Conservation (phyloP, 352 stramenopile species). For the Globisporangium nodosum region DNA sequence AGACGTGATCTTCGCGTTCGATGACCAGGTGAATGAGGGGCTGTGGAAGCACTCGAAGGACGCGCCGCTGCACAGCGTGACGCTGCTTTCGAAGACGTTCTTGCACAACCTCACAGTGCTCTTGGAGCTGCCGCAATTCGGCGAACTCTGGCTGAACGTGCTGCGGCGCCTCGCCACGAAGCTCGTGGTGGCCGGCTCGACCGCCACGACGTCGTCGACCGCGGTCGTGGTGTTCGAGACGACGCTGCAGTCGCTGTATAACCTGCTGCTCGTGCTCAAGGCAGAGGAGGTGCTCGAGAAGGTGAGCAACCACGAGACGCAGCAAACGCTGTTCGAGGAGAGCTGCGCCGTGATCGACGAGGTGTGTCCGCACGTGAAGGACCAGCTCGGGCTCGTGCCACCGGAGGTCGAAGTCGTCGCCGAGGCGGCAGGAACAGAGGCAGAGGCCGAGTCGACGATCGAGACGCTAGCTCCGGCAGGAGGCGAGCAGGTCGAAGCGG, state of each 20-base stretch:
- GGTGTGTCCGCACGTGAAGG: constrained; percentile 71
- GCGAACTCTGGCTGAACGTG: constrained; percentile 72
- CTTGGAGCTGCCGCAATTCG: constrained; percentile 58
- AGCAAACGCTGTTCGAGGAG: constrained; percentile 56
- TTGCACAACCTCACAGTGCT: constrained; percentile 78
- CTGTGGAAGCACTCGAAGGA: constrained; percentile 52
- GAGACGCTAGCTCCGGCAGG: neutral
- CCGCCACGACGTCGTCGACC: constrained; percentile 23
- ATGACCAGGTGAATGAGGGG: constrained; percentile 70
- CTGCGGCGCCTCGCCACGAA: constrained; percentile 70
- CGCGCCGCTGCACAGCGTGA: constrained; percentile 74
- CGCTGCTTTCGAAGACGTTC: constrained; percentile 83
- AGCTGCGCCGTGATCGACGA: constrained; percentile 68
- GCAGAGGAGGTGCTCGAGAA: constrained; percentile 70
- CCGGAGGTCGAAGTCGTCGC: constrained; percentile 5
- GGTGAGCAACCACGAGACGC: constrained; percentile 30
- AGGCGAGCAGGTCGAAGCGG: neutral
- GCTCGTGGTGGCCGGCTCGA: constrained; percentile 28
- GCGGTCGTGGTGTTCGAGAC: constrained; percentile 77
- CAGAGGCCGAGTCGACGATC: neutral
- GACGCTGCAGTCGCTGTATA: constrained; percentile 83
- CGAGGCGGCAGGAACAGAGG: neutral
- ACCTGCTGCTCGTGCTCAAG: constrained; percentile 78
- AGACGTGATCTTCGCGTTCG: constrained; percentile 85
- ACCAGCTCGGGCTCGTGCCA: constrained; percentile 59